Conservation (phyloP, 768 basidiomycete genomes). For the Lentinula detonsa region DNA sequence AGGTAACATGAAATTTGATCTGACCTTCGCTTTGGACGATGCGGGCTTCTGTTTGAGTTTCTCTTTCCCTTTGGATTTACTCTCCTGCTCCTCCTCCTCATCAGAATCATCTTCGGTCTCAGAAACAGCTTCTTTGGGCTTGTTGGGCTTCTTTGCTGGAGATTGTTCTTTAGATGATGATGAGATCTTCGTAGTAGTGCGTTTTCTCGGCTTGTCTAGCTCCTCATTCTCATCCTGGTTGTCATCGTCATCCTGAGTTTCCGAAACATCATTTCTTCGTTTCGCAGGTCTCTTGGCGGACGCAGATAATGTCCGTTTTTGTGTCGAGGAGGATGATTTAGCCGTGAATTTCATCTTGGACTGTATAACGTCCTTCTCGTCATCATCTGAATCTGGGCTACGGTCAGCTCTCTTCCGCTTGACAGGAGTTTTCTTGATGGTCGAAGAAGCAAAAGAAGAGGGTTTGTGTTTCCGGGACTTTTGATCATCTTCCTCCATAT, state of each 20-base stretch:
- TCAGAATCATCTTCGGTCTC: background rate
- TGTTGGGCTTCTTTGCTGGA: background rate
- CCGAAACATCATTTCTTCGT: background rate
- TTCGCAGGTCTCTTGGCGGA: background rate
- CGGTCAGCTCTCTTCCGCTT: background rate
- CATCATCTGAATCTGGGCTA: background rate
- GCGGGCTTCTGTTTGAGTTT: background rate
- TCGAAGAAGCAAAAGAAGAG: background rate
- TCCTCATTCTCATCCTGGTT: background rate
- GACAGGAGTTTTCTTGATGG: background rate
- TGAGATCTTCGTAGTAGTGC: background rate
- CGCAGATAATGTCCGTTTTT: background rate
- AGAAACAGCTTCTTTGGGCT: background rate
- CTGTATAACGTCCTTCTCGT: background rate
- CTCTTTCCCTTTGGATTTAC: background rate
- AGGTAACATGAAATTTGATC: background rate
- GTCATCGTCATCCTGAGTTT: background rate
- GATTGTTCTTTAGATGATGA: background rate
- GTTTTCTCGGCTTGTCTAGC: background rate
- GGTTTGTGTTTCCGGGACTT: background rate
- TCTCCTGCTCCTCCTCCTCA: background rate
- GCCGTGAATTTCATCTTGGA: background rate
- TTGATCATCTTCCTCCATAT: background rate
- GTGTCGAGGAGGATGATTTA: background rate
- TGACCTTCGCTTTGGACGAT: background rate